Evolutionary conservation across 352 stramenopile genomes (phyloP).

Genomic region (Plasmopara halstedii): DNA sequence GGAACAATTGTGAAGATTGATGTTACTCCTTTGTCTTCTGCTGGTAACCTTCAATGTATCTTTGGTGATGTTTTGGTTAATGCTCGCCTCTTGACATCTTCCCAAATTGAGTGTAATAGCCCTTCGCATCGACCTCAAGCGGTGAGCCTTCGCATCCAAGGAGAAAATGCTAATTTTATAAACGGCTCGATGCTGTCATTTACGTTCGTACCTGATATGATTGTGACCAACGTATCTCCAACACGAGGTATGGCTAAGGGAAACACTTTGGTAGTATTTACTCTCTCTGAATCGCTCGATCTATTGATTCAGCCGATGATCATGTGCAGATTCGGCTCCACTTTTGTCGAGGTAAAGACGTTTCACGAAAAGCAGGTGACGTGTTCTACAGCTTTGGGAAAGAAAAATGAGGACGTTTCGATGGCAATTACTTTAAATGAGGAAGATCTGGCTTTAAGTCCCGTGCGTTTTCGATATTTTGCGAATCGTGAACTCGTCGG

Average conservation of each 20-base stretch:
- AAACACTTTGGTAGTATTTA: conserved; percentile 21
- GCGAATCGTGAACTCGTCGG: conserved; percentile 11
- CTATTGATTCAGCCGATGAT: not conserved
- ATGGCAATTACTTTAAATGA: conserved; percentile 23
- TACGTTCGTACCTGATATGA: conserved; percentile 23
- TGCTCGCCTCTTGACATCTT: conserved; percentile 11
- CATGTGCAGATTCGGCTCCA: conserved; percentile 27
- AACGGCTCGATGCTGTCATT: conserved; percentile 14
- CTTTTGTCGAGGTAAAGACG: conserved; percentile 1
- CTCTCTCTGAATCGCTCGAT: conserved; percentile 14
- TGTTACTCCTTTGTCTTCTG: conserved; percentile 2
- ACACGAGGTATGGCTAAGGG: conserved; percentile 14
- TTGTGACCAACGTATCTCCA: conserved; percentile 16
- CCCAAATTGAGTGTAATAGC: conserved; percentile 17
- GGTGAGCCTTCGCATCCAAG: conserved; percentile 14
- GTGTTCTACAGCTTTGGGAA: conserved; percentile 15
- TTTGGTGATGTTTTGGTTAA: conserved; percentile 17
- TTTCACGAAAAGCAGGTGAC: conserved; percentile 9
- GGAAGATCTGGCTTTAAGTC: conserved; percentile 14
- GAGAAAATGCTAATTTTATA: conserved; percentile 1
- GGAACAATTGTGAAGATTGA: conserved; percentile 18
- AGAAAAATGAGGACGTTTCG: conserved; percentile 4
- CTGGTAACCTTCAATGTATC: conserved; percentile 14
- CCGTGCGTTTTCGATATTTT: conserved; percentile 20
- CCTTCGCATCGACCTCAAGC: conserved; percentile 13